These are phyloP conservation scores for Myxozyma mucilagina DNA, from an alignment of 805 yeast genomes.

Conservation along the genomic window DNA sequence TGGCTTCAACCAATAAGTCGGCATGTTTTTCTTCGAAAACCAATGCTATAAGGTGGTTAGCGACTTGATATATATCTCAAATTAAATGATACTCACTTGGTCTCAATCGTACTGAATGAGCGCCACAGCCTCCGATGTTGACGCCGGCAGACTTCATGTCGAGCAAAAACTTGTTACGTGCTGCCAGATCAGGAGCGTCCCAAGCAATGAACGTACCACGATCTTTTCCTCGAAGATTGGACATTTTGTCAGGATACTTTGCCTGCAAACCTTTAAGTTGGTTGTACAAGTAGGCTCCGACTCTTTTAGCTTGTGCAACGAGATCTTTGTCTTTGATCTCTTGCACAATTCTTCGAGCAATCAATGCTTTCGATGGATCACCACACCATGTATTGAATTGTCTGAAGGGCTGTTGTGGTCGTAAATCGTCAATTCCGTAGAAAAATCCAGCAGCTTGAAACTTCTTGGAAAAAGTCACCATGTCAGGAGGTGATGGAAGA, in stretches of 20 bases:
- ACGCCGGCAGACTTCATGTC: constrained; percentile 66
- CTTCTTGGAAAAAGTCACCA: constrained; percentile 84
- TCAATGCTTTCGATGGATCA: constrained; percentile 76
- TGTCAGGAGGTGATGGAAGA: constrained; percentile 72
- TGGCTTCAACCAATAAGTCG: constrained; percentile 56
- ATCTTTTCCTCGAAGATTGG: constrained; percentile 68
- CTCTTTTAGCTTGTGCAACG: constrained; percentile 54
- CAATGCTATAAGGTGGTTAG: constrained; percentile 42
- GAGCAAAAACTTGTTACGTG: constrained; percentile 61
- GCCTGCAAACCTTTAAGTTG: constrained; percentile 54
- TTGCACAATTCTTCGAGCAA: constrained; percentile 70
- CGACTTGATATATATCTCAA: neutral
- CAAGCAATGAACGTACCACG: constrained; percentile 84
- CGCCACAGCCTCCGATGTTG: constrained; percentile 86
- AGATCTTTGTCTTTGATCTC: constrained; percentile 65
- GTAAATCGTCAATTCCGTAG: constrained; percentile 70
- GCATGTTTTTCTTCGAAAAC: constrained; percentile 80
- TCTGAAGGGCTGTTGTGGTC: constrained; percentile 78
- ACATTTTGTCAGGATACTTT: constrained; percentile 54
- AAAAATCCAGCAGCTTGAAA: constrained; percentile 88
- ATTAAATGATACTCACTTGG: constrained; percentile 46
- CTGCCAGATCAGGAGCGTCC: constrained; percentile 56
- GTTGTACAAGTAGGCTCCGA: constrained; percentile 65
- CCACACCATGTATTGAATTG: constrained; percentile 96
- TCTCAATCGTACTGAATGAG: constrained; percentile 72